Conservation (phyloP, 1,284 basidiomycete species). For the Phellopilus nigrolimitatus region DNA sequence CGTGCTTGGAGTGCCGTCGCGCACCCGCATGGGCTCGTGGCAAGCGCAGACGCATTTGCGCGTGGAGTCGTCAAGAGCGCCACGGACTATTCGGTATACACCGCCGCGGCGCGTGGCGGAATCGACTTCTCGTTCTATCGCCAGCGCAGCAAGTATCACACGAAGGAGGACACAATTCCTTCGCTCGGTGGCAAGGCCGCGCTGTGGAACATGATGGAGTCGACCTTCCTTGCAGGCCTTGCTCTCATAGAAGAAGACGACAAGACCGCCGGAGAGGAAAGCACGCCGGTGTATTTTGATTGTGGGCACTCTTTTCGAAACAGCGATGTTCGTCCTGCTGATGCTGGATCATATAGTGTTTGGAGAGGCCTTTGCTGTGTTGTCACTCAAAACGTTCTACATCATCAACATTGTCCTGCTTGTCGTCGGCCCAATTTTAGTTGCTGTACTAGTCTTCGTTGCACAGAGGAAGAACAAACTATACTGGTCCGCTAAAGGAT, state of each 20-base stretch:
- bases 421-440: constrained; percentile 52
- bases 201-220: constrained; percentile 74
- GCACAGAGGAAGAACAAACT: constrained; percentile 25
- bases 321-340: neutral
- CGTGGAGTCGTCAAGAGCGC: constrained; percentile 55
- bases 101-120: constrained; percentile 48
- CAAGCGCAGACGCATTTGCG: constrained; percentile 62
- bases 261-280: constrained; percentile 28
- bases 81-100: constrained; percentile 69
- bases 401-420: constrained; percentile 56
- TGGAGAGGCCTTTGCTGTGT: constrained; percentile 47
- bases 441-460: constrained; percentile 40
- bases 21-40: constrained; percentile 63
- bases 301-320: constrained; percentile 39
- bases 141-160: constrained; percentile 66
- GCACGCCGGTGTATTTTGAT: constrained; percentile 65
- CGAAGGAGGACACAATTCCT: constrained; percentile 56
- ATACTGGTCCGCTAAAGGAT: constrained; percentile 34
- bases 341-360: constrained; percentile 45
- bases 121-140: constrained; percentile 73
- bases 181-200: constrained; percentile 45
- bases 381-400: constrained; percentile 47
- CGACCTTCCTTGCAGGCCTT: constrained; percentile 47
- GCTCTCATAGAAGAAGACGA: constrained; percentile 44
- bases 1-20: constrained; percentile 46